phyloP scores from a whole-genome alignment of 2,329 filamentous ascomycete genomes.

The Colletotrichum neosansevieriae region DNA sequence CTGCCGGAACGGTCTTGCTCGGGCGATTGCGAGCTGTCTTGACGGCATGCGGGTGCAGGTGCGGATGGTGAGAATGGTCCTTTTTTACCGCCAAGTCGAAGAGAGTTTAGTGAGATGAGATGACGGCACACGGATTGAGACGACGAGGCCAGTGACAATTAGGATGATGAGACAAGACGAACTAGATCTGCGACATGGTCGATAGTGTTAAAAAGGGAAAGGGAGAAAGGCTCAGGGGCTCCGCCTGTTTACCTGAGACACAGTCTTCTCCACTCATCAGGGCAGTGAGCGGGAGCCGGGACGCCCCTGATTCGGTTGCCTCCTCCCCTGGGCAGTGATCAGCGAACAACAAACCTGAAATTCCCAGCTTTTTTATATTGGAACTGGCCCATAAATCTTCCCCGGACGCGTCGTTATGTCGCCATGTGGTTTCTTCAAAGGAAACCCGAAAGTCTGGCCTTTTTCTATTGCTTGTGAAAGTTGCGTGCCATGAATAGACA shows the following conservation, averaged over 20 bases:
- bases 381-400: background rate
- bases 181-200: conserved; percentile 3
- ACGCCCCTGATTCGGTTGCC: background rate
- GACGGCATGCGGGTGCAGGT: conserved; percentile 9
- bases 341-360: conserved; percentile 19
- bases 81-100: background rate
- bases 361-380: conserved; percentile 3
- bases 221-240: conserved; percentile 11
- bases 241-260: conserved; percentile 25
- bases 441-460: background rate
- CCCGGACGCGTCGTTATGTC: background rate
- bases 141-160: too few relatives aligned
- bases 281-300: conserved; percentile 3
- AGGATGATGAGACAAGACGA: conserved; percentile 15
- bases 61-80: background rate
- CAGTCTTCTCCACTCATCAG: conserved; percentile 9
- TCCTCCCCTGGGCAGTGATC: conserved; percentile 22
- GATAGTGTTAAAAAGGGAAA: conserved; percentile 19
- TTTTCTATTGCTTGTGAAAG: background rate
- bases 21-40: background rate
- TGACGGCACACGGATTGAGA: background rate
- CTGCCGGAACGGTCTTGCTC: background rate
- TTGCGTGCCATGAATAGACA: background rate
- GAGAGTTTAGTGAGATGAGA: conserved; percentile 7
- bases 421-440: background rate